A percentile compares a stretch with the other conserved stretches of the same genome.
Conservation (phyloP, 225 moss, liverwort and hornwort species). For the Bryoerythrophyllum caledonicum region DNA sequence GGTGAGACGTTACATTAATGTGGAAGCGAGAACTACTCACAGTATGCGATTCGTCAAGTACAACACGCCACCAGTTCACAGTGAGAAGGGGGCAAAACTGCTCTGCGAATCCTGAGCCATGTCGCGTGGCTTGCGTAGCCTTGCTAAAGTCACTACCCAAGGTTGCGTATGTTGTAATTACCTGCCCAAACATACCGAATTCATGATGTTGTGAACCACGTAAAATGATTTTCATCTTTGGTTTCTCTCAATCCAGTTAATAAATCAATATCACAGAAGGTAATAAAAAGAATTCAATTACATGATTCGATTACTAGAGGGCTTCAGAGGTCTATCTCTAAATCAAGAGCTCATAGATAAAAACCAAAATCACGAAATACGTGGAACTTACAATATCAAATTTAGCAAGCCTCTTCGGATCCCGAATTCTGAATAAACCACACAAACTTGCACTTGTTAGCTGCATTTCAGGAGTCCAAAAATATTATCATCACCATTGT, state of each 20-base stretch:
- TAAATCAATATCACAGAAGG: neutral
- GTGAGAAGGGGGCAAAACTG: conserved; percentile 95
- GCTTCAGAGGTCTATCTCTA: conserved; percentile 10
- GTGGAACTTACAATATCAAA: conserved; percentile 83
- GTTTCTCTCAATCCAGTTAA: neutral
- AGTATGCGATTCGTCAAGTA: conserved; percentile 97
- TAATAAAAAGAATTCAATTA: neutral
- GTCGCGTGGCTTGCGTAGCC: conserved; percentile 97
- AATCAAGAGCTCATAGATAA: neutral
- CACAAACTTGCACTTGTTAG: conserved; percentile 29
- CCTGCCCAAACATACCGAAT: conserved; percentile 50
- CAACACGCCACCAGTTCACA: conserved; percentile 99
- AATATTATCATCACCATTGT: neutral
- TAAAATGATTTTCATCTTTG: too few relatives aligned
- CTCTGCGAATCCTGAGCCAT: conserved; percentile 96
- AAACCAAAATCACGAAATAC: neutral
- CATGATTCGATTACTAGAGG: neutral
- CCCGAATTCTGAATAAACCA: conserved; percentile 74
- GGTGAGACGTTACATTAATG: neutral
- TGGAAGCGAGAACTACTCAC: conserved; percentile 40
- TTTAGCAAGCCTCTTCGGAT: conserved; percentile 98
- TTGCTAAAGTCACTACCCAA: conserved; percentile 99
- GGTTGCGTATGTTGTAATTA: conserved; percentile 97
- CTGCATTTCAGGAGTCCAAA: conserved; percentile 14
- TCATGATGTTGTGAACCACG: neutral